Evolutionary conservation across 192 early-diverging fungal species (phyloP).

Genomic region (Powellomyces hirtus): DNA sequence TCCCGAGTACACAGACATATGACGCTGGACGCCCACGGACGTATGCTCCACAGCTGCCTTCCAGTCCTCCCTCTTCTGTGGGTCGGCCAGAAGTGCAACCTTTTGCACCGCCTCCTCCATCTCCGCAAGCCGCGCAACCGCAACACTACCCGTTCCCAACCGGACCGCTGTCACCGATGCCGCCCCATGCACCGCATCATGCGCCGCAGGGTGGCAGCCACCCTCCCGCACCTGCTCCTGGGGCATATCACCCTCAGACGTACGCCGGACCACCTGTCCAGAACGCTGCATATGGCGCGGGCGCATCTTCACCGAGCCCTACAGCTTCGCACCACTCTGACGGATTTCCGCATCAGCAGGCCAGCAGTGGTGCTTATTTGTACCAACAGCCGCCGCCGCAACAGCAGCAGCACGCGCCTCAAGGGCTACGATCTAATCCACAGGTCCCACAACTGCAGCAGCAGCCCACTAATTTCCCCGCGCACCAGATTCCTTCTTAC

Average conservation of each 20-base stretch:
- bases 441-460: no score
- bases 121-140: neutral
- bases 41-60: constrained; percentile 1
- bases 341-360: no score
- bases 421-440: no score
- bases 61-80: constrained; percentile 15
- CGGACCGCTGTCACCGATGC: neutral
- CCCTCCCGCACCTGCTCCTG: neutral
- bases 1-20: neutral
- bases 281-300: no score
- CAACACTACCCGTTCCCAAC: neutral
- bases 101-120: constrained; percentile 19
- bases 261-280: no score
- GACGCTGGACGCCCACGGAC: neutral
- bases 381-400: no score
- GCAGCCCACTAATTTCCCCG: no score
- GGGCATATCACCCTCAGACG: neutral
- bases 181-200: neutral
- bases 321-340: no score
- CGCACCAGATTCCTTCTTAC: no score
- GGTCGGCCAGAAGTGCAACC: constrained; percentile 8
- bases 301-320: no score
- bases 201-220: neutral
- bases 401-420: no score
- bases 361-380: no score